Percentiles rank a stretch among this genome's conserved stretches.
These are phyloP conservation scores for Mucor piriformis DNA, from an alignment of 371 early-diverging fungal genomes.

Conservation along the genomic window DNA sequence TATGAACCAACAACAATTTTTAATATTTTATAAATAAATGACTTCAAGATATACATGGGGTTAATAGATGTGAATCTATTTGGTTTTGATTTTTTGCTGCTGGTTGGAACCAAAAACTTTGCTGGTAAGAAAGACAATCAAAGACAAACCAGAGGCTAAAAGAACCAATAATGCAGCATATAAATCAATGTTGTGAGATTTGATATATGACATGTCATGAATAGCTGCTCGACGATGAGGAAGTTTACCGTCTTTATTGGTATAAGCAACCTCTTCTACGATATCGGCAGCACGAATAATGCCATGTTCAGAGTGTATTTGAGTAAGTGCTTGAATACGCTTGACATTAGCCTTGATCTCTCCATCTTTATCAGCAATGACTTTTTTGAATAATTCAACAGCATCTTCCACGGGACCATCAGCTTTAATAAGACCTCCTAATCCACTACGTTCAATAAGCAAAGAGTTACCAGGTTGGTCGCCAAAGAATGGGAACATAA, in stretches of 20 bases:
- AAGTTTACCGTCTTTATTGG: conserved; percentile 18
- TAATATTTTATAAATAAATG: too few relatives aligned
- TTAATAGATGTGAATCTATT: too few relatives aligned
- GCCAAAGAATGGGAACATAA: conserved; percentile 45
- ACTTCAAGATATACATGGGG: too few relatives aligned
- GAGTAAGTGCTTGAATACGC: conserved; percentile 20
- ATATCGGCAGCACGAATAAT: conserved; percentile 28
- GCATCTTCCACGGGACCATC: neutral
- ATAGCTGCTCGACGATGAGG: too few relatives aligned
- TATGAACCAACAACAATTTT: too few relatives aligned
- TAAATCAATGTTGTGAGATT: too few relatives aligned
- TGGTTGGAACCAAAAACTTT: too few relatives aligned
- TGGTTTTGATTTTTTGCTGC: too few relatives aligned
- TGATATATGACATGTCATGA: too few relatives aligned
- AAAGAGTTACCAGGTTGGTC: conserved; percentile 37
- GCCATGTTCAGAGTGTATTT: conserved; percentile 24
- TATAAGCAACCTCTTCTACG: conserved; percentile 28
- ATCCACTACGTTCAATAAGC: neutral
- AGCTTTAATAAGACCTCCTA: neutral
- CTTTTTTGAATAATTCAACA: neutral
- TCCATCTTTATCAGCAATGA: conserved; percentile 10
- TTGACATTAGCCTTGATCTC: conserved; percentile 9
- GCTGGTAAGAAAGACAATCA: too few relatives aligned
- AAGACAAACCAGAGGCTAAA: too few relatives aligned
- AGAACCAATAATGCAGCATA: too few relatives aligned